Evolutionary conservation across 2,329 filamentous ascomycete species (phyloP), one percentile per base, ranked within the genome.

Genomic region (Stagonosporopsis cucurbitacearum): DNA sequence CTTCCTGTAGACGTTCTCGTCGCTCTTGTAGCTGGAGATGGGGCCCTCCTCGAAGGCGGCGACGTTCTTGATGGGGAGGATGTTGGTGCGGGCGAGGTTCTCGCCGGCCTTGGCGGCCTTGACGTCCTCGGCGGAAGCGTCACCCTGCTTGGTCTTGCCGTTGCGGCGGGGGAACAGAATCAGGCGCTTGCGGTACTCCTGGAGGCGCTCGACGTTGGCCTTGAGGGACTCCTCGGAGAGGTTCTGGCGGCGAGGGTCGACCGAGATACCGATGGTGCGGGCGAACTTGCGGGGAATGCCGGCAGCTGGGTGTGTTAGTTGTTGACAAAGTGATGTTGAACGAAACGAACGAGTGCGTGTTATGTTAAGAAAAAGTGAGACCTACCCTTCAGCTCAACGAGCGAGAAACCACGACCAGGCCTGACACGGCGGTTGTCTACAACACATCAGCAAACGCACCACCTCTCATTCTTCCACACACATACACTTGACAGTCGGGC

Each of bases 121-220:
- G 82, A 95, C 88, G 62, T 90, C 88, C 76, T 94, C 90, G 78
- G 91, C 91, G 80, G 89, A 84, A 66, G 88, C 89, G 82, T 96
- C 92, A 80, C 91, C 91, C 79, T 90, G 89, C 91, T 96, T 97
- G 83, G 89, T 87, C 83, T 95, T 72, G 83, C 93, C 93, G 79
- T 87, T 87, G 83, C 91, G 92, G 86, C 92, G 92, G 79, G 95
- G 95, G 87, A 99, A 97, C 79, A 99, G 87, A 80, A 99, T 96
- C 77, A 99, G 85, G 78, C 92, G 92, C 78, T 89, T 87, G 85
- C 90, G 91, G 92, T 96, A 99, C 79, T 92, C 92, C 88, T 97
- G 93, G 78, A 99, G 92, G 78, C 95, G 95, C 81, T 90, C 90
- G 74, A 99, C 94, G 84, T 99, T 99, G 86, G 86, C 86, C 80